These are phyloP conservation scores for Leucocoprinus birnbaumii DNA, from an alignment of 768 basidiomycete species.

Conservation along the genomic window DNA sequence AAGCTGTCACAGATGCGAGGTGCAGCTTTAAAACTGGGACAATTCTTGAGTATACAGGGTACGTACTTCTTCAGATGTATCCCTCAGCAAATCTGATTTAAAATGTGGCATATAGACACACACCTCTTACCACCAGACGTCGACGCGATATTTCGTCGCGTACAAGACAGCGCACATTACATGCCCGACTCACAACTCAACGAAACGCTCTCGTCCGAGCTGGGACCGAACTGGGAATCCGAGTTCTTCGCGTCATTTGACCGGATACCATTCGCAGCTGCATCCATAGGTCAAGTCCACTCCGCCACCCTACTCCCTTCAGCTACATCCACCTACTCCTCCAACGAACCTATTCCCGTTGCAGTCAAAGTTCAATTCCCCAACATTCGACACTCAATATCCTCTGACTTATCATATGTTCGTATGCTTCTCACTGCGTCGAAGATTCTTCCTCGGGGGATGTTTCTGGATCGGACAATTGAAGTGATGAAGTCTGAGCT, in stretches of 20 bases:
- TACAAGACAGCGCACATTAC: constrained; percentile 95
- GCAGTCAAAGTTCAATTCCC: constrained; percentile 96
- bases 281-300: constrained; percentile 98
- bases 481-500: constrained; percentile 88
- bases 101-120: constrained; percentile 56
- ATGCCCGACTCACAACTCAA: constrained; percentile 97
- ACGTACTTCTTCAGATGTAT: constrained; percentile 9
- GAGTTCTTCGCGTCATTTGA: constrained; percentile 69
- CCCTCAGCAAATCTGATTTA: neutral
- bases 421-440: constrained; percentile 80
- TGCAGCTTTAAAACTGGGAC: constrained; percentile 93
- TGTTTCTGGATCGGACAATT: constrained; percentile 89
- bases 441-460: constrained; percentile 77
- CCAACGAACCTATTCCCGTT: constrained; percentile 31
- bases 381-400: constrained; percentile 82
- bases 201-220: constrained; percentile 48
- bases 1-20: constrained; percentile 96
- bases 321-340: constrained; percentile 25
- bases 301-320: constrained; percentile 55
- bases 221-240: constrained; percentile 73
- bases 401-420: constrained; percentile 84
- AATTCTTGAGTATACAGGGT: constrained; percentile 97
- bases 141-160: constrained; percentile 83
- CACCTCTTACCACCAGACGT: constrained; percentile 85
- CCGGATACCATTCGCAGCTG: constrained; percentile 88